These are phyloP conservation scores for Cruciata laevipes DNA, from an alignment of 257 asterid genomes.

Conservation along the genomic window DNA sequence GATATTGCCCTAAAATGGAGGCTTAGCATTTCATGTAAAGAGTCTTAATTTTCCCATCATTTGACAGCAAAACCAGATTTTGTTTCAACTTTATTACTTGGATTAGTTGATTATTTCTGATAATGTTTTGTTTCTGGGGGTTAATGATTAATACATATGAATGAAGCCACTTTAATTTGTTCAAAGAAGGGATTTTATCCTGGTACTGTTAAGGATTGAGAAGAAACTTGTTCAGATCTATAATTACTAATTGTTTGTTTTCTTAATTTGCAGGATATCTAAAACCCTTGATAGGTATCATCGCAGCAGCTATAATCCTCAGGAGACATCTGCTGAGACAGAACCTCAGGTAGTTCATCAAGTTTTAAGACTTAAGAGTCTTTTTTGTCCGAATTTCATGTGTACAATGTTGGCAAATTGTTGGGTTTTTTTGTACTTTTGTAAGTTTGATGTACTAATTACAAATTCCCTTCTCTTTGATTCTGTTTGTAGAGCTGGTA, in stretches of 20 bases:
- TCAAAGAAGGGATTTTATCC: neutral
- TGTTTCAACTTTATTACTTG: neutral
- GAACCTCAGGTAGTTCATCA: conserved; percentile 56
- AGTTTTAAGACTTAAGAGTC: neutral
- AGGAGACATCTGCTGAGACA: conserved; percentile 41
- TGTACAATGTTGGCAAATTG: neutral
- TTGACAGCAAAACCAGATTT: neutral
- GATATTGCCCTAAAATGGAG: neutral
- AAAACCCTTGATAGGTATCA: conserved; percentile 88
- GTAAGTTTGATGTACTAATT: neutral
- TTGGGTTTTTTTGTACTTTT: neutral
- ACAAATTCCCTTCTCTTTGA: neutral
- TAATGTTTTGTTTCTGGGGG: neutral
- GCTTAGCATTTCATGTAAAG: neutral
- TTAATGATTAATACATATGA: neutral
- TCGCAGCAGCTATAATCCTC: conserved; percentile 61
- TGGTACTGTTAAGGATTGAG: neutral
- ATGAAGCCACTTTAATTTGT: neutral
- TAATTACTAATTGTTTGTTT: neutral
- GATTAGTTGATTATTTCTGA: neutral
- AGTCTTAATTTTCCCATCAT: neutral
- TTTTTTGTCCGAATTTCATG: neutral
- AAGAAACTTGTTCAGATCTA: neutral
- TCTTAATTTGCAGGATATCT: conserved; percentile 31
- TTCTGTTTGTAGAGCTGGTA: conserved; percentile 59